Evolutionary conservation across 169 alveolate genomes (phyloP).

Genomic region (Cryptosporidium ryanae): DNA sequence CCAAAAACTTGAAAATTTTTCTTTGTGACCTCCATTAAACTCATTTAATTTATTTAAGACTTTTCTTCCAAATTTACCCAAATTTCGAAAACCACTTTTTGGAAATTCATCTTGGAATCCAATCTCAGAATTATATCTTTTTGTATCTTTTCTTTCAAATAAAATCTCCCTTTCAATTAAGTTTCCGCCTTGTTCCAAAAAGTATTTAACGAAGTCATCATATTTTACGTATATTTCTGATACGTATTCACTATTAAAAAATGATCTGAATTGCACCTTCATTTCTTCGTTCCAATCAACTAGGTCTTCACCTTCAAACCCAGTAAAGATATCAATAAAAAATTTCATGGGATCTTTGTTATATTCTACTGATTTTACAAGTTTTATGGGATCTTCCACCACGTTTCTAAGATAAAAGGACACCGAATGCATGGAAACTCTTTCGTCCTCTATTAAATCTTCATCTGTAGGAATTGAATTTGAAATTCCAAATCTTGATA

Average conservation of each 20-base stretch:
- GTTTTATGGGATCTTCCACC: slow-evolving; percentile 15
- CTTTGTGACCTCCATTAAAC: not conserved
- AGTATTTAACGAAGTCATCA: slow-evolving; percentile 16
- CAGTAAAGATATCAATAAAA: slow-evolving; percentile 10
- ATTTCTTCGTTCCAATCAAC: not conserved
- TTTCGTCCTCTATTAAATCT: slow-evolving; percentile 41
- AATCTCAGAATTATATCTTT: not conserved
- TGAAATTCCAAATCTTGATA: slow-evolving; percentile 10
- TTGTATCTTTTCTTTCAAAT: slow-evolving; percentile 1
- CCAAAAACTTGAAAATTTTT: slow-evolving; percentile 57
- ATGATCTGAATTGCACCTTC: not conserved
- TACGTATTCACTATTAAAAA: not conserved
- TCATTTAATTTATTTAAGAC: not conserved
- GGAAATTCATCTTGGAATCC: not conserved
- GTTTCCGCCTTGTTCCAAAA: not conserved
- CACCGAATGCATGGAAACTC: slow-evolving; percentile 2
- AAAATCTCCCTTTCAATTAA: not conserved
- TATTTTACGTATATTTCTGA: slow-evolving; percentile 14
- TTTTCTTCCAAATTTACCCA: no score
- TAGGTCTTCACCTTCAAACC: not conserved
- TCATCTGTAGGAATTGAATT: slow-evolving; percentile 22
- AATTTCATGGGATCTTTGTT: slow-evolving; percentile 26
- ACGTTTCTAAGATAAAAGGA: slow-evolving; percentile 19
- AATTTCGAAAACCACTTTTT: not conserved
- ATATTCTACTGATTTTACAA: slow-evolving; percentile 46